phyloP scores from a whole-genome alignment of 1,284 basidiomycete genomes.

The Ceratobasidium sp. region DNA sequence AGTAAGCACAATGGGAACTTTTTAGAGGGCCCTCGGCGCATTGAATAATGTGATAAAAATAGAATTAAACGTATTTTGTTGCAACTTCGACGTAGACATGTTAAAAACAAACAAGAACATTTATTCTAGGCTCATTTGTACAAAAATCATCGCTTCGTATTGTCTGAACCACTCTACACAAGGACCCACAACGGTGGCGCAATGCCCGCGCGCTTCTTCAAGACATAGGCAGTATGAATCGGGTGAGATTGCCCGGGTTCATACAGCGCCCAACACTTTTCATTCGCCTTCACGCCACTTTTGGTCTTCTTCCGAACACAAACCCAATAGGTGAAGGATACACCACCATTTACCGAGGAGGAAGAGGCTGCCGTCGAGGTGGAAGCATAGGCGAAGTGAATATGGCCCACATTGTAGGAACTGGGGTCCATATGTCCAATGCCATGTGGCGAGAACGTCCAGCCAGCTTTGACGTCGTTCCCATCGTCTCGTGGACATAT shows the following conservation, averaged over 20 bases:
- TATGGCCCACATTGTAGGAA: background rate
- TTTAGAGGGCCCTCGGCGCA: background rate
- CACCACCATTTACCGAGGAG: background rate
- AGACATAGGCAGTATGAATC: background rate
- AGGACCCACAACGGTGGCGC: background rate
- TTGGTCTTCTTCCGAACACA: background rate
- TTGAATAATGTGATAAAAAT: background rate
- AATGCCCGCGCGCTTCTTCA: background rate
- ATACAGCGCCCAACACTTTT: background rate
- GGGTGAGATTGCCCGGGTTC: background rate
- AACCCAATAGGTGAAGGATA: background rate
- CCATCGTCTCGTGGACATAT: background rate
- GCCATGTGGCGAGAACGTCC: background rate
- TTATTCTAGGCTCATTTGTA: background rate
- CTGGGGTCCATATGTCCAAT: background rate
- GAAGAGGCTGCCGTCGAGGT: background rate
- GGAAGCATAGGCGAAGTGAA: background rate
- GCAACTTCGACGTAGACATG: background rate
- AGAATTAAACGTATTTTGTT: background rate
- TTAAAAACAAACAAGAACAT: background rate
- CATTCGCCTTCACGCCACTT: background rate
- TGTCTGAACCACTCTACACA: background rate
- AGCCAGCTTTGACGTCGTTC: background rate
- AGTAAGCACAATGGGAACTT: background rate
- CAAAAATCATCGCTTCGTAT: background rate